A percentile compares a stretch with the other conserved stretches of the same genome.
Evolutionary conservation across 2,329 filamentous ascomycete species (phyloP).

Genomic region (Fusarium sp.): DNA sequence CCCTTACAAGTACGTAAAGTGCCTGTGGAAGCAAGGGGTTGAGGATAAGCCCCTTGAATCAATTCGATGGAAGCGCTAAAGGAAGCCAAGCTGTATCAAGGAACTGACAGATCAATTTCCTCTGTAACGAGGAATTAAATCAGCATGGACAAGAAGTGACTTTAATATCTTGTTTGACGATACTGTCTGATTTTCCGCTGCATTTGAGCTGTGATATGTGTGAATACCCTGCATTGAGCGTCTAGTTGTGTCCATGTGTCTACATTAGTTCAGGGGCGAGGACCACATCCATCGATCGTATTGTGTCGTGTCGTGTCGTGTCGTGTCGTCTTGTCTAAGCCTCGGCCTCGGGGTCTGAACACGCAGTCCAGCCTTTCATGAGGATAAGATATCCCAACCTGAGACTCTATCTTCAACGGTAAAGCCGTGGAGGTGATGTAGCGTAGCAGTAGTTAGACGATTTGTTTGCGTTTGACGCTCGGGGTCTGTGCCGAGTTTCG

Average conservation of each 20-base stretch:
- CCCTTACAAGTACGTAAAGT: conserved; percentile 9
- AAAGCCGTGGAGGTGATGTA: conserved; percentile 3
- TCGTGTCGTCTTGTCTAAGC: conserved; percentile 21
- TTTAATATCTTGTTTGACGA: no score
- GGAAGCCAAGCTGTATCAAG: conserved; percentile 2
- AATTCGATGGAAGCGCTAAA: conserved; percentile 11
- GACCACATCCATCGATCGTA: conserved; percentile 24
- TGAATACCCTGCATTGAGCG: conserved; percentile 31
- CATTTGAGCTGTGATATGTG: conserved; percentile 14
- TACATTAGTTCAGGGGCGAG: conserved; percentile 40
- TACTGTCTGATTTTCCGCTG: background rate
- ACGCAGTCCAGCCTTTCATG: conserved; percentile 2
- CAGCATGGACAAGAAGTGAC: no score
- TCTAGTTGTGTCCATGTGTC: conserved; percentile 10
- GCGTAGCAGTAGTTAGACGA: background rate
- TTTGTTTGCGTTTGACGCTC: conserved; percentile 15
- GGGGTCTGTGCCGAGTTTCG: conserved; percentile 28
- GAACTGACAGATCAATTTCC: no score
- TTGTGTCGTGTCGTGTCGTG: conserved; percentile 8
- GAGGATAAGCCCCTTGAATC: conserved; percentile 21
- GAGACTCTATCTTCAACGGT: background rate
- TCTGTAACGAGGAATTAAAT: no score
- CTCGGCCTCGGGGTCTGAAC: conserved; percentile 23
- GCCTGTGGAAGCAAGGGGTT: conserved; percentile 16
- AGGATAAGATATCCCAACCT: background rate